Evolutionary conservation across 192 early-diverging fungal species (phyloP).

Genomic region (Coemansia sp.): DNA sequence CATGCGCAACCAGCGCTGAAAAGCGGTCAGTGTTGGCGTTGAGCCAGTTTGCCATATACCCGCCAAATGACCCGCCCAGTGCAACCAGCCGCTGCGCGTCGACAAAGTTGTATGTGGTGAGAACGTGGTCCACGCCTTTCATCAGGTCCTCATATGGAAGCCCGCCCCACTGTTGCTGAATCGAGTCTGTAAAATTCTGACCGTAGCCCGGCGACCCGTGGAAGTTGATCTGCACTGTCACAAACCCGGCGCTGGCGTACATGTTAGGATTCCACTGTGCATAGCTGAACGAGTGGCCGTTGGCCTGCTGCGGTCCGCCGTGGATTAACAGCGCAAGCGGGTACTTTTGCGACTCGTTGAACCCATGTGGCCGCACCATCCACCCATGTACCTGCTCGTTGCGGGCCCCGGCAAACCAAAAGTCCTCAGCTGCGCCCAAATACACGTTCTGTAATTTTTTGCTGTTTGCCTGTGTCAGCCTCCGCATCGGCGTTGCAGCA

Average conservation of each 20-base stretch:
- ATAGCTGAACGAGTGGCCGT: constrained; percentile 56
- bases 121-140: constrained; percentile 63
- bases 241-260: constrained; percentile 71
- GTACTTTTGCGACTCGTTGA: constrained; percentile 58
- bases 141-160: constrained; percentile 74
- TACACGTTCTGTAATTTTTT: constrained; percentile 43
- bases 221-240: constrained; percentile 69
- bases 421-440: constrained; percentile 58
- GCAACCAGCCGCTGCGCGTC: constrained; percentile 60
- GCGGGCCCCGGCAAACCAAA: constrained; percentile 67
- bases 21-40: constrained; percentile 77
- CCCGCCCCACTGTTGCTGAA: constrained; percentile 73
- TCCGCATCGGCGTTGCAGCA: not conserved
- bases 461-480: constrained; percentile 51
- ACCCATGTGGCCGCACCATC: constrained; percentile 61
- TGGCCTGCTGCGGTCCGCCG: constrained; percentile 77
- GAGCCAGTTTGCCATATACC: constrained; percentile 84
- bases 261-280: constrained; percentile 73
- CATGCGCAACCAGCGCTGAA: constrained; percentile 66
- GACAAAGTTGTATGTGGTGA: constrained; percentile 54
- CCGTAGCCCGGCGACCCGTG: constrained; percentile 81
- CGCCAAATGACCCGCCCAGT: constrained; percentile 80
- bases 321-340: constrained; percentile 79
- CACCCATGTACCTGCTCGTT: constrained; percentile 55
- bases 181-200: constrained; percentile 70